phyloP scores from a whole-genome alignment of 2,329 filamentous ascomycete species.

The Trichoderma sp. region DNA sequence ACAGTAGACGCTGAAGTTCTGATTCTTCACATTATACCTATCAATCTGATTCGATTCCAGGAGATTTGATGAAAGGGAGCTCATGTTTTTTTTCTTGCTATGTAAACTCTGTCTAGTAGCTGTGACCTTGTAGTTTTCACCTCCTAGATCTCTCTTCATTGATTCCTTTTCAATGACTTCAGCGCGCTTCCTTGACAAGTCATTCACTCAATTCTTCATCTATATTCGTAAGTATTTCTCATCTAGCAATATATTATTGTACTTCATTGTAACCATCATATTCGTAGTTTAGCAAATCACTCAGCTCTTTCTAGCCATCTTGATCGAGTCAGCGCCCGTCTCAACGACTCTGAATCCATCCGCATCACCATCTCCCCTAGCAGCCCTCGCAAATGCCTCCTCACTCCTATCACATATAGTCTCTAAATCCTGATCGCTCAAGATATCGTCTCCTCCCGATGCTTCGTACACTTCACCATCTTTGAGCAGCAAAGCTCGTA shows the following conservation, averaged over 20 bases:
- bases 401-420: slow-evolving; percentile 76
- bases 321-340: slow-evolving; percentile 62
- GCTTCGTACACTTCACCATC: slow-evolving; percentile 69
- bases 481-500: slow-evolving; percentile 64
- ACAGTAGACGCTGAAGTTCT: too few relatives aligned
- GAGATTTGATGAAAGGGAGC: not conserved
- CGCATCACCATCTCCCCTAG: slow-evolving; percentile 73
- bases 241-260: not conserved
- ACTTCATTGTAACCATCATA: not conserved
- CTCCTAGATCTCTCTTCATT: not conserved
- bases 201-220: not conserved
- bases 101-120: not conserved
- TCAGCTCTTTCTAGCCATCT: slow-evolving; percentile 36
- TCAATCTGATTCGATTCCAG: not conserved
- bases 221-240: not conserved
- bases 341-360: slow-evolving; percentile 77
- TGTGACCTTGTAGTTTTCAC: not conserved
- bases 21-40: too few relatives aligned
- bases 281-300: not conserved
- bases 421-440: slow-evolving; percentile 75
- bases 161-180: not conserved
- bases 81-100: not conserved
- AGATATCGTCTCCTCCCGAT: slow-evolving; percentile 62
- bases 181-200: not conserved
- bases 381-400: slow-evolving; percentile 67